Base-by-base conservation (phyloP, 169 alveolate genomes). In the Eimeria brunetti region DNA sequence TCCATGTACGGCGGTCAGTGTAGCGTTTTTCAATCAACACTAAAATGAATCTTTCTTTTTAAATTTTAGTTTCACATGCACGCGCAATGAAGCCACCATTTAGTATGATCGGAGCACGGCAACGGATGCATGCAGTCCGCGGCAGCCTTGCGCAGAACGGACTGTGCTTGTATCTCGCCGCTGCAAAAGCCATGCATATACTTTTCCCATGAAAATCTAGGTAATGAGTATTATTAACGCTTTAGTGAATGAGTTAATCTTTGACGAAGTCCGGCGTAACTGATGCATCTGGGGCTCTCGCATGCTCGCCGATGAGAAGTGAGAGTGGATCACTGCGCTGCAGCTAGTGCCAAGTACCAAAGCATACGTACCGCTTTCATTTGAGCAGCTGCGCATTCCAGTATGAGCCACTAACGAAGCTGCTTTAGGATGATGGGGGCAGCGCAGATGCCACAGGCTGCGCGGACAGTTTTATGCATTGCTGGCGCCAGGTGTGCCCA, bases 281-380 rank as follows among this genome's bases (percentile, higher is more conserved):
- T 20, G 53, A 56, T 83, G 60, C 56, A 20, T 38, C 71, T 33
- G 71, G 75, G 75, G 71, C 91, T 38, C 75, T 36, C 49, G 78
- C 91, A 84, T 84, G 91, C 91, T 53, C 78, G 75, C 58, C 91
- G 91, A 84, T 84, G 75, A 36, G 51, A 30, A 46, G 88, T 27
- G 67, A 78, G 27, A 64, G 44, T 49, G 60, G 64, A 49, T 78
- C 67, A n/a, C 33, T 38, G 51, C 88, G 27, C 69, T 78, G 24
- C 88, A 49, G 9, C 9, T 49, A 24, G 44, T 78, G 20, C 46
- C n/a, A 12, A 30, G 46, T 27, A 49, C 14, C 44, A 30, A 49
- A 33, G 24, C 16, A 44, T 46, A 27, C 1, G 44, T n/a, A 11
- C 44, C 67, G 46, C n/a, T 9, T 78, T 51, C 67, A 78, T 46